Evolutionary conservation across 2,329 filamentous ascomycete genomes (phyloP).

Genomic region (Metarhizium humberi): DNA sequence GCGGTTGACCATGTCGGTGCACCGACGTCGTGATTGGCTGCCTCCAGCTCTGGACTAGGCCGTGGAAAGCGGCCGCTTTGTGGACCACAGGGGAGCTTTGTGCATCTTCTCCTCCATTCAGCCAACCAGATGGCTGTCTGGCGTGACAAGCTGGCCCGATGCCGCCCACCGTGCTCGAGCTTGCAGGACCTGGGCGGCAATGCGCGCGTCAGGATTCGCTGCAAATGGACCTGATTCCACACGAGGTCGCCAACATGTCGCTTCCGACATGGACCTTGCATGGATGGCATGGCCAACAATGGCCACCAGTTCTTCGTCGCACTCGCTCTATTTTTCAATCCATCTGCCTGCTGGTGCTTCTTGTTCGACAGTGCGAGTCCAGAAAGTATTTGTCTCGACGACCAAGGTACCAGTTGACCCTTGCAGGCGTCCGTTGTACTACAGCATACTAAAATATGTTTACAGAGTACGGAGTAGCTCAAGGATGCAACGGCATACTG

Average conservation of each 20-base stretch:
- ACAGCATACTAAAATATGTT: too few relatives aligned
- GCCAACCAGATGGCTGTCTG: constrained; percentile 27
- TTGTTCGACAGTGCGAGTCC: background rate
- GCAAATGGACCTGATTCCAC: background rate
- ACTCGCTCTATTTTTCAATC: too few relatives aligned
- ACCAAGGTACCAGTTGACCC: background rate
- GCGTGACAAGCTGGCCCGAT: constrained; percentile 24
- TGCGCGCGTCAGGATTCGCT: constrained; percentile 22
- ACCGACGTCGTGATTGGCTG: background rate
- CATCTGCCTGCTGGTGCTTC: background rate
- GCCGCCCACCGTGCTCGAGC: constrained; percentile 20
- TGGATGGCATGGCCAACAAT: too few relatives aligned
- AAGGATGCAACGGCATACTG: too few relatives aligned
- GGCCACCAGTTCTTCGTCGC: too few relatives aligned
- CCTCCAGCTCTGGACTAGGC: background rate
- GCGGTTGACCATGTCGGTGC: background rate
- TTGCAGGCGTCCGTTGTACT: too few relatives aligned
- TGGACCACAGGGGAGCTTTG: background rate
- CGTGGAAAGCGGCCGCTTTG: background rate
- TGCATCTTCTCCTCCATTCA: background rate
- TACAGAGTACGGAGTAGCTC: too few relatives aligned
- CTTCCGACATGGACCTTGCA: too few relatives aligned
- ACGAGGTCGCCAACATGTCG: too few relatives aligned
- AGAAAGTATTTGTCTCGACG: background rate
- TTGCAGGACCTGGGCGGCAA: constrained; percentile 35